A percentile compares a stretch with the other conserved stretches of the same genome.
phyloP scores from a whole-genome alignment of 495 filamentous ascomycete genomes.

The Talaromyces wortmannii region DNA sequence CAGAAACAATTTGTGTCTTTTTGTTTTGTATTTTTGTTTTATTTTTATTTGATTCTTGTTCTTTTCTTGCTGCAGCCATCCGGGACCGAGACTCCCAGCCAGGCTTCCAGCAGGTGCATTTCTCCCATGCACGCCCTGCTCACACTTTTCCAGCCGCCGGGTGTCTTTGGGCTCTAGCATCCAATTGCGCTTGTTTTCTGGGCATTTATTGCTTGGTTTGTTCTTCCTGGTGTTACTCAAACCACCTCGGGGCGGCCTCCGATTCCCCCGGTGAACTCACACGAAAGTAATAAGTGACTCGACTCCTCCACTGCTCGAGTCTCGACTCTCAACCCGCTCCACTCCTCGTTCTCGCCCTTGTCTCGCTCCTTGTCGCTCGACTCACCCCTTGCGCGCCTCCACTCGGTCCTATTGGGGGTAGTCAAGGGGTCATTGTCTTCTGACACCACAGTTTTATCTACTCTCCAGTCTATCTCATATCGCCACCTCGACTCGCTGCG shows the following conservation, averaged over 20 bases:
- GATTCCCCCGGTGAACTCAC: no score
- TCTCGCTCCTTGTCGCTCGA: not conserved
- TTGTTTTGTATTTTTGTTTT: no score
- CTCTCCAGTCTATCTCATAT: not conserved
- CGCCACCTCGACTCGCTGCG: not conserved
- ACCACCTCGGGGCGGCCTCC: no score
- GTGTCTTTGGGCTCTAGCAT: not conserved
- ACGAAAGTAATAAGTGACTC: no score
- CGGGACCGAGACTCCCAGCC: not conserved
- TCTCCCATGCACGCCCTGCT: not conserved
- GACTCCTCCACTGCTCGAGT: no score
- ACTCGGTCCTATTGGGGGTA: not conserved
- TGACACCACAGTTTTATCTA: not conserved
- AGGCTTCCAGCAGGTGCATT: not conserved
- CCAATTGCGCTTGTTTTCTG: not conserved
- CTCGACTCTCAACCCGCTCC: not conserved
- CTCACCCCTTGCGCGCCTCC: not conserved
- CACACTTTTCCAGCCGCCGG: not conserved
- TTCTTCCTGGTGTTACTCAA: not conserved
- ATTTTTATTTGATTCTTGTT: no score
- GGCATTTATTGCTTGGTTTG: not conserved
- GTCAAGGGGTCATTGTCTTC: not conserved
- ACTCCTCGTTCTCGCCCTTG: not conserved
- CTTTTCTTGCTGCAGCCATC: not conserved
- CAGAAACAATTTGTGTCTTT: not conserved